phyloP scores from a whole-genome alignment of 225 moss, liverwort and hornwort species.

The Antitrichia curtipendula region DNA sequence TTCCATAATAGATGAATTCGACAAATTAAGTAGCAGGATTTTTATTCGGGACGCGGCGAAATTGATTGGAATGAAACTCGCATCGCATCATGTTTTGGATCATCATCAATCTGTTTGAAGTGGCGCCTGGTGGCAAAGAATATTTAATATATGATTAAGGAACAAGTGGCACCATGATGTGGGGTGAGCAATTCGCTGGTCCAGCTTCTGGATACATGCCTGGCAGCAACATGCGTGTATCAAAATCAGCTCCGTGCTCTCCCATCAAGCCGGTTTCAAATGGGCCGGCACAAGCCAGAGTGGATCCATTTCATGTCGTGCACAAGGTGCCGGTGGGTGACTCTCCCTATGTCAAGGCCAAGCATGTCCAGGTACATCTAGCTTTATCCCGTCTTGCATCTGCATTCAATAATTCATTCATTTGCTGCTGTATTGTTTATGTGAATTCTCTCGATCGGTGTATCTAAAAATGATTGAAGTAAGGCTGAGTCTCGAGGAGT shows the following conservation, averaged over 20 bases:
- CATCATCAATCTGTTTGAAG: neutral
- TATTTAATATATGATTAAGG: neutral
- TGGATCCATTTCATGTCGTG: slow-evolving; percentile 80
- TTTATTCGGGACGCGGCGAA: neutral
- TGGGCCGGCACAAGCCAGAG: slow-evolving; percentile 39
- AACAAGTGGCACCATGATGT: neutral
- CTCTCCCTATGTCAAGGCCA: slow-evolving; percentile 89
- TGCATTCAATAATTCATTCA: neutral
- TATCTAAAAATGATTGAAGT: neutral
- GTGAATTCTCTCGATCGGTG: neutral
- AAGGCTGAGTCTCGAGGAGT: neutral
- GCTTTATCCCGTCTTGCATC: neutral
- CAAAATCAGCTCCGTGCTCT: slow-evolving; percentile 84
- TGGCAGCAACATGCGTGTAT: slow-evolving; percentile 4
- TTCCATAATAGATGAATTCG: neutral
- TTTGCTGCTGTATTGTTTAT: neutral
- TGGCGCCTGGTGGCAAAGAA: neutral
- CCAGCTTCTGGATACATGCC: slow-evolving; percentile 5
- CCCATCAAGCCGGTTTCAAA: slow-evolving; percentile 61
- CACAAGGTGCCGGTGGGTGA: slow-evolving; percentile 90
- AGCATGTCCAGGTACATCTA: slow-evolving; percentile 72
- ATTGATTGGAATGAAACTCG: neutral
- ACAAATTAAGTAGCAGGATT: neutral
- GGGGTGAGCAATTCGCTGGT: slow-evolving; percentile 19
- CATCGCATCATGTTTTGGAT: neutral